Evolutionary conservation across 2,329 filamentous ascomycete species (phyloP).

Genomic region (Alternaria ventricosa): DNA sequence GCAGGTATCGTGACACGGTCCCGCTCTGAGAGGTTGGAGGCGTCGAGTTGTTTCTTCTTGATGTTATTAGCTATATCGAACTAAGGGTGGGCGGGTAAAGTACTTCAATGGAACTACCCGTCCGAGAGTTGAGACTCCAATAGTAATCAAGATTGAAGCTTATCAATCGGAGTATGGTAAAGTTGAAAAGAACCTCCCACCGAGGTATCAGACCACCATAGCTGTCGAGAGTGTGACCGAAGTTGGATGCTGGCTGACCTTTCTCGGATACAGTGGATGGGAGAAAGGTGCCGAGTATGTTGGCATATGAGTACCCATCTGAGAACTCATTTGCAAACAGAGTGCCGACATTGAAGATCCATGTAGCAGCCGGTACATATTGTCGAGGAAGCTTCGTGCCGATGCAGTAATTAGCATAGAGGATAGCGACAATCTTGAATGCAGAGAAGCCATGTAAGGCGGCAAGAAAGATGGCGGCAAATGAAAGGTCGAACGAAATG

Average conservation of each 20-base stretch:
- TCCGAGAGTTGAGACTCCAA: slow-evolving; percentile 76
- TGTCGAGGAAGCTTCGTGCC: slow-evolving; percentile 73
- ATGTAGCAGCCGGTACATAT: slow-evolving; percentile 77
- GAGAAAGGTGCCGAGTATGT: slow-evolving; percentile 63
- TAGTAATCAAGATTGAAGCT: slow-evolving; percentile 98
- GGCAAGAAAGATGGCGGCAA: slow-evolving; percentile 78
- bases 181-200: slow-evolving; percentile 98
- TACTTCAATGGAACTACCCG: slow-evolving; percentile 79
- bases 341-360: slow-evolving; percentile 85
- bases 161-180: slow-evolving; percentile 88
- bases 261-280: slow-evolving; percentile 52
- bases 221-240: slow-evolving; percentile 76
- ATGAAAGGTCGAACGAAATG: slow-evolving; percentile 80
- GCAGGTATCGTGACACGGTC: slow-evolving; percentile 84
- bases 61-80: slow-evolving; percentile 63
- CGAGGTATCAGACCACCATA: slow-evolving; percentile 83
- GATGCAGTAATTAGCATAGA: slow-evolving; percentile 82
- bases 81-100: slow-evolving; percentile 35
- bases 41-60: slow-evolving; percentile 98
- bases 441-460: slow-evolving; percentile 85
- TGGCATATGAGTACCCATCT: slow-evolving; percentile 75
- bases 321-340: slow-evolving; percentile 90
- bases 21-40: slow-evolving; percentile 81
- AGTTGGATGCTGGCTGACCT: slow-evolving; percentile 57
- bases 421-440: slow-evolving; percentile 79